Conservation (phyloP, 768 basidiomycete genomes). For the Russula dissimulans region DNA sequence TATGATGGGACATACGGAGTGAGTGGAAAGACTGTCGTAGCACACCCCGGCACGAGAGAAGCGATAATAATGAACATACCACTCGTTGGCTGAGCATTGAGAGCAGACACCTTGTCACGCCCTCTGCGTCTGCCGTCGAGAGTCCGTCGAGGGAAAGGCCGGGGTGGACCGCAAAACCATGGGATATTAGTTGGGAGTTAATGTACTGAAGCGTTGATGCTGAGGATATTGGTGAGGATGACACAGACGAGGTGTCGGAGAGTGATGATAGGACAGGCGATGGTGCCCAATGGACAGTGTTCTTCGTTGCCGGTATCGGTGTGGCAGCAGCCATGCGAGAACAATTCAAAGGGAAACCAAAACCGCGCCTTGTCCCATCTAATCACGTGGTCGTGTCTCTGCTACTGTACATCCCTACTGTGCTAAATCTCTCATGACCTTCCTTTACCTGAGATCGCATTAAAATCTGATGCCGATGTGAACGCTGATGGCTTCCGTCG, state of each 20-base stretch:
- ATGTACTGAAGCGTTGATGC: constrained; percentile 65
- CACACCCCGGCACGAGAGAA: too few species aligned
- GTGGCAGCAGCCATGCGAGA: background rate
- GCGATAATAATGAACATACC: constrained; percentile 36
- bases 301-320: constrained; percentile 27
- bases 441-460: too few species aligned
- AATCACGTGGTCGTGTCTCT: constrained; percentile 9
- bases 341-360: background rate
- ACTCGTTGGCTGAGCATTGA: constrained; percentile 67
- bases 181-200: constrained; percentile 73
- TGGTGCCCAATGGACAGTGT: constrained; percentile 45
- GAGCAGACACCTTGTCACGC: constrained; percentile 64
- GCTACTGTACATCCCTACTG: too few species aligned
- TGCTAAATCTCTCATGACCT: too few species aligned
- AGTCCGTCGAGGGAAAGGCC: constrained; percentile 65
- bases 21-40: background rate
- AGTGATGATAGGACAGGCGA: constrained; percentile 24
- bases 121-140: constrained; percentile 44
- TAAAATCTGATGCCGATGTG: too few species aligned
- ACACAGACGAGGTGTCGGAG: constrained; percentile 34
- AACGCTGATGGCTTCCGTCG: too few species aligned
- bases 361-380: background rate
- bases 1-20: constrained; percentile 16
- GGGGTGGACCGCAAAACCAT: constrained; percentile 58
- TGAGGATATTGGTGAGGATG: constrained; percentile 40